These are phyloP conservation scores for Elaeis oleifera DNA, from an alignment of 202 grass and related monocot genomes.

Conservation along the genomic window DNA sequence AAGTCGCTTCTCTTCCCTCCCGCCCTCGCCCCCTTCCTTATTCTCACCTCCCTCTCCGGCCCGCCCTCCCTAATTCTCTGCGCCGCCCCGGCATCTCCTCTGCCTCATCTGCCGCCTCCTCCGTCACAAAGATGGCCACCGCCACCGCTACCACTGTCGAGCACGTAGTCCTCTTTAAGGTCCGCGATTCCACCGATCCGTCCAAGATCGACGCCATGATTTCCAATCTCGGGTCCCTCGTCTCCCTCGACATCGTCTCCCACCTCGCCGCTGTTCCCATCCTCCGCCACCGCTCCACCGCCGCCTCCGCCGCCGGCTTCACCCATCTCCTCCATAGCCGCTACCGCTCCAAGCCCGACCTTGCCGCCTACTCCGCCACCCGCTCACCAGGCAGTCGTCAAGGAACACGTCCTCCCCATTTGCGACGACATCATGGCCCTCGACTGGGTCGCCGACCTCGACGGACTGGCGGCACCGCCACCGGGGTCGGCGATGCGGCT, in stretches of 20 bases:
- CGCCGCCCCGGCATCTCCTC: neutral
- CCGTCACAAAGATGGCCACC: neutral
- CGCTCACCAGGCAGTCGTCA: conserved; percentile 65
- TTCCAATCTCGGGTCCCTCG: conserved; percentile 46
- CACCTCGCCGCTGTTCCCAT: conserved; percentile 62
- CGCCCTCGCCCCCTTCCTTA: neutral
- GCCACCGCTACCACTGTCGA: conserved; percentile 30
- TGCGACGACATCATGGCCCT: conserved; percentile 63
- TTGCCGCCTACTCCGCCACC: conserved; percentile 60
- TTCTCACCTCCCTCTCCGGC: conserved; percentile 16
- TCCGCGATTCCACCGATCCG: conserved; percentile 34
- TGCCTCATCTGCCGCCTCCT: too few relatives aligned
- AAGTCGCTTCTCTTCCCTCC: neutral
- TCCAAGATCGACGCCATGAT: conserved; percentile 59
- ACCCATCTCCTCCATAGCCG: conserved; percentile 86
- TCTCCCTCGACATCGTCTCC: conserved; percentile 45
- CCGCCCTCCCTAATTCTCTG: neutral
- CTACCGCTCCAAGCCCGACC: conserved; percentile 79
- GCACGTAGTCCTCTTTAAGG: conserved; percentile 95
- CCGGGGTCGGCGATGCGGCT: conserved; percentile 55
- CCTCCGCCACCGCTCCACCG: conserved; percentile 57
- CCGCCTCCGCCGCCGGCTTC: conserved; percentile 50
- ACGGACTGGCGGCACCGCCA: conserved; percentile 20
- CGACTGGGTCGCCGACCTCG: conserved; percentile 60
- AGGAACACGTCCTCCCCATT: conserved; percentile 50